Evolutionary conservation across 345 rosid genomes (phyloP), one percentile per base, ranked within the genome.

Genomic region (Gossypium raimondii): DNA sequence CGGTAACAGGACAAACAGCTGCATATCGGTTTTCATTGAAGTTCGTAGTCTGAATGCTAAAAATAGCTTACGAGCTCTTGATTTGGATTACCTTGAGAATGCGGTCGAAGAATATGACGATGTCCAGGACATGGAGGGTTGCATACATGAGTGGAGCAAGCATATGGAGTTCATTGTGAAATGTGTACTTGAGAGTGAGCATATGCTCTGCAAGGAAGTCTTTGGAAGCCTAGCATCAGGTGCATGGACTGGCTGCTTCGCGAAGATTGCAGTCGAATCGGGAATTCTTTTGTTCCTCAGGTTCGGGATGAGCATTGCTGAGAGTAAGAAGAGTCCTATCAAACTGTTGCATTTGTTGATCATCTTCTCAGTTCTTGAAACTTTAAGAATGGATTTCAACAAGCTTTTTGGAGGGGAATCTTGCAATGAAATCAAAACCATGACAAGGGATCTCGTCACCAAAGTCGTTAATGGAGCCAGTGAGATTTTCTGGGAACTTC

Each of bases 401-500:
- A 59, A 61, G 73, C 84, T 92, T 52, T 94, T 94, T 34, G 84
- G 80, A 34, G 88, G 89, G 2, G 78, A 81, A 64, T 76, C 78
- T n/a, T 89, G 92, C 34, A 43, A 45, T 12, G 87, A 89, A 64
- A 85, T 94, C 81, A 92, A 81, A 72, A 76, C 73, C 55, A 71
- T 56, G 73, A 94, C 95, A 0, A 77, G 93, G 69, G 87, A 87
- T 75, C 85, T 94, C 8, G 81, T 91, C 63, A 83, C 73, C 72
- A 73, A 85, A 59, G 89, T 91, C 6, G 88, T 94, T 24, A 74
- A 75, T 11, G 89, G 93, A 10, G 87, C 82, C 3, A 77, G 85
- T 58, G 92, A 88, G 50, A 86, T 94, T 72, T 94, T 92, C 82
- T 87, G 85, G 88, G 95, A 91, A 79, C 81, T 92, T 22, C 84